Evolutionary conservation across 1,139 yeast genomes (phyloP).

Genomic region (Yamadazyma trypodendri): DNA sequence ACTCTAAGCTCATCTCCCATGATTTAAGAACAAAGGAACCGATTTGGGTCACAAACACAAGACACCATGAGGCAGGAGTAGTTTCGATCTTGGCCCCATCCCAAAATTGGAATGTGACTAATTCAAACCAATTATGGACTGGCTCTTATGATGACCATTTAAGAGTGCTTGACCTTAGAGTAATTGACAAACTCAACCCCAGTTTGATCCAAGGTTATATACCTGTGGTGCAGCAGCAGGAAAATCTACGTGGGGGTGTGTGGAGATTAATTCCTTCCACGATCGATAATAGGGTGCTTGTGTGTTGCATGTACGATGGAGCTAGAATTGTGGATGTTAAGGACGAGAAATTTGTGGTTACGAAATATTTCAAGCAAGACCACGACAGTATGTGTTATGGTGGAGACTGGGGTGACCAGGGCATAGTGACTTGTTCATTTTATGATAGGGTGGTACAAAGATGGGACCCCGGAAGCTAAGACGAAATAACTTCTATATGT

Average conservation of each 20-base stretch:
- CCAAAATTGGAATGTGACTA: conserved; percentile 36
- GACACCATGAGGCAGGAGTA: conserved; percentile 83
- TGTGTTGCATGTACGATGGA: conserved; percentile 96
- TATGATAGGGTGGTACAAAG: conserved; percentile 79
- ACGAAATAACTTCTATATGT: background rate
- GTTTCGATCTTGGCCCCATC: conserved; percentile 65
- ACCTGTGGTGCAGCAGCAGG: conserved; percentile 43
- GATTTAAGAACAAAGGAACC: conserved; percentile 52
- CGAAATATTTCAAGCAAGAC: conserved; percentile 56
- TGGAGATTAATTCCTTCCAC: conserved; percentile 83
- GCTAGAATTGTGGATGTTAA: conserved; percentile 59
- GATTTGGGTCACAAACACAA: conserved; percentile 55
- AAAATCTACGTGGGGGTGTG: conserved; percentile 86
- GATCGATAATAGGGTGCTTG: conserved; percentile 50
- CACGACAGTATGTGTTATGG: conserved; percentile 96
- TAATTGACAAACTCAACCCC: conserved; percentile 39
- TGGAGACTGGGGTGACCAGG: conserved; percentile 75
- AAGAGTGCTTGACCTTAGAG: conserved; percentile 67
- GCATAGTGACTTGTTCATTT: conserved; percentile 80
- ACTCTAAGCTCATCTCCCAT: conserved; percentile 70
- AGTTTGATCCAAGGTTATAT: conserved; percentile 44
- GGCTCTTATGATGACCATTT: conserved; percentile 90
- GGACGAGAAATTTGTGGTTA: conserved; percentile 39
- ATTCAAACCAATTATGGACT: conserved; percentile 67
- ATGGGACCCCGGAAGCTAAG: conserved; percentile 46